Base-by-base conservation (phyloP, 202 grass and related monocot species). In the Tripidium arundinaceum region DNA sequence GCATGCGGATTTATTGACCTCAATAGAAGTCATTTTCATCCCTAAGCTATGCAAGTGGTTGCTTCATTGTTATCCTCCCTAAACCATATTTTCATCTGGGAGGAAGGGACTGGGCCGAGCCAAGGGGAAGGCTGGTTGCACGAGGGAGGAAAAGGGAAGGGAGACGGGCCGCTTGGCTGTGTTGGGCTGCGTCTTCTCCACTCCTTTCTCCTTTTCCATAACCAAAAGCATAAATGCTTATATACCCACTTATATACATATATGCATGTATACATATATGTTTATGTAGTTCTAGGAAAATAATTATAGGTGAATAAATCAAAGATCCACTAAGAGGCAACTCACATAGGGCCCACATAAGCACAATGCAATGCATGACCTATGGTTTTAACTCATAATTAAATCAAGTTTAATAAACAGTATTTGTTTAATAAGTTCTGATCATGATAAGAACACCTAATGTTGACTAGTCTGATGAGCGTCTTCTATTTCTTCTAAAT, bases 1-100 rank as follows among this genome's bases (percentile, higher is more conserved):
- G 29, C 40, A 49, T 76, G 40, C 7, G 0, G 10, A 22, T 50
- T 63, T 15, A 3, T 37, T 50, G 28, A 71, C 22, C 65, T 29
- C 26, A 65, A 61, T 67, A 62, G 34, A 77, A 63, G 4, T 8
- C 70, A 68, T 54, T 77, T 46, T 24, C 26, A 66, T 81, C 45
- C 25, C 9, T 72, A 27, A 16, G 13, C 12, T 60, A 19, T 34
- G 40, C 55, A 31, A 76, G 25, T 63, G n/a, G 36, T 58, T 76
- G 8, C 49, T 60, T 41, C 9, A 18, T 79, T 64, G 7, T 49
- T 65, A 8, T 36, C 6, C 58, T 41, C 42, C 47, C 6, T 19
- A 67, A 29, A 33, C 19, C n/a, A 7, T 79, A 79, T 36, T 75
- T 52, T 62, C 6, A 19, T 74, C 31, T 54, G 18, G 7, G 77